Base-by-base conservation (phyloP, 805 yeast genomes). In the Henningerozyma blattae region DNA sequence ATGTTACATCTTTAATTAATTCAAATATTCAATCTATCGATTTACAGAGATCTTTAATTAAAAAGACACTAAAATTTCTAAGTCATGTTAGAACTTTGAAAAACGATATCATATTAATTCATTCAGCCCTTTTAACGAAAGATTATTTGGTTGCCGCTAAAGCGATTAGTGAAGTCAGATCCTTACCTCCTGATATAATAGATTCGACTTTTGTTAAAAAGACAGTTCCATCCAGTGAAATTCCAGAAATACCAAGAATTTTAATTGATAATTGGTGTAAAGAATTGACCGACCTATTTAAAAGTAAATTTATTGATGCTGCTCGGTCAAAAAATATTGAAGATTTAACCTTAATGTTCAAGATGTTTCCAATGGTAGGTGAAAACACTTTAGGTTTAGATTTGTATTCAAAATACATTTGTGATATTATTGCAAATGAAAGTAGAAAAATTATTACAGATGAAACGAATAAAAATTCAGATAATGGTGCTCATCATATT, bases 301-400 rank as follows among this genome's bases (percentile, higher is more conserved):
- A 65, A 24, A 48, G 61, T 9, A 77, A 77, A 43, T 91, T 91
- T 56, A 67, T 67, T 31, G 65, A 65, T 28, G 94, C 95, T 1
- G 80, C 95, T 1, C 54, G 59, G 9, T 58, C 61, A 0, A 72
- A 71, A 34, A 75, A 84, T 45, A 83, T 83, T 35, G 75, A 71
- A 30, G 65, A 72, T 35, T 61, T 91, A 34, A 83, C 95, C 0
- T 65, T 75, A 36, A 83, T 76, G 52, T 91, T 89, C 61, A 80
- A 81, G 46, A 61, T 86, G 45, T 89, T 91, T 52, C 98, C 98
- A 9, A 62, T 87, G 34, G 77, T 91, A 27, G 83, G 83, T 6
- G 72, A 78, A 49, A 72, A 73, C 36, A 68, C 68, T 16, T 56
- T 68, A 14, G 98, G 98, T 0, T 59, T 91, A 28, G 72, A 71